Evolutionary conservation across 441 rosid species (phyloP), one percentile per base, ranked within the genome.

Genomic region (Breynia disticha): DNA sequence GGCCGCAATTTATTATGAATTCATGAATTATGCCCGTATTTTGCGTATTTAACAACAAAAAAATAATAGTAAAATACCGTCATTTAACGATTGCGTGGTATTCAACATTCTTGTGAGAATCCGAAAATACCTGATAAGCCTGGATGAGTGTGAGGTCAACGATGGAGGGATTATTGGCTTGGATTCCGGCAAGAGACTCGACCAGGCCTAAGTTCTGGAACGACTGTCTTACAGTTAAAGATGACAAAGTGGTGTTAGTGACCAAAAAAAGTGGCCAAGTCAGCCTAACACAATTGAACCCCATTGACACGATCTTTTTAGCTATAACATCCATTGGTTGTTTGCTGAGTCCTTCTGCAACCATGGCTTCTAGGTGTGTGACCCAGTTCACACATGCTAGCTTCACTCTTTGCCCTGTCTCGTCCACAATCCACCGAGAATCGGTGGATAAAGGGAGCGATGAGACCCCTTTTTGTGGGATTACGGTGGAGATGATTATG

Each of bases 281-380:
- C 59, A 87, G 62, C 62, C 97, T 67, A 5, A 87, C 96, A 19
- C 97, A 90, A 22, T 84, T 87, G 67, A 90, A 90, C 43, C 96
- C 95, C 79, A 69, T 62, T 10, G 76, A 63, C 12, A 60, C 32
- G 14, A 90, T 75, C 55, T 45, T 50, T 37, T 66, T 56, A 19
- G 81, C 57, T 17, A 86, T 78, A 35, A 16, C 45, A 46, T 77
- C 77, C 47, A 84, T 13, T 0, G 97, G 79, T 62, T 70, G 87
- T 61, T 77, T 82, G 82, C 76, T 82, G 0, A 90, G 77, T 16
- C 96, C 97, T 72, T 90, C 95, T 2, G 95, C 95, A 48, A 86
- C 87, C 46, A 78, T 56, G 14, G 78, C 42, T 7, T 84, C 87
- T 0, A 86, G 80, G 66, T 90, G 97, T 5, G 90, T 44, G 15